phyloP scores from a whole-genome alignment of 1,284 basidiomycete species.

The Microbotryum scabiosae region DNA sequence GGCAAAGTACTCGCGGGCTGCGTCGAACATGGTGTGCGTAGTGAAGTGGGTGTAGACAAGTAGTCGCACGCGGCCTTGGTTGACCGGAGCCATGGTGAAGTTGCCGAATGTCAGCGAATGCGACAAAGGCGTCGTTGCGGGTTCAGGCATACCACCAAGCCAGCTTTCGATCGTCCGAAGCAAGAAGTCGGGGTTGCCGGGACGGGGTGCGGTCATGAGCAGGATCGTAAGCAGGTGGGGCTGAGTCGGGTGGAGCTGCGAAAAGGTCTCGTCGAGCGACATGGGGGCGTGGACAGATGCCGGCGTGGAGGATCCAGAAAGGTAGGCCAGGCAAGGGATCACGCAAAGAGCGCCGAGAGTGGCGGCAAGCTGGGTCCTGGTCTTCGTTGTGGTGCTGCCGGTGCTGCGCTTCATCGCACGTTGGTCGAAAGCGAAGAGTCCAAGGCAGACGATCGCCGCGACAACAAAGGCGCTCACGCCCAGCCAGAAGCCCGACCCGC shows the following conservation, averaged over 20 bases:
- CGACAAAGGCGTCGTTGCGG: not conserved
- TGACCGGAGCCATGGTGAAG: not conserved
- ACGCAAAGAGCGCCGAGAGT: not conserved
- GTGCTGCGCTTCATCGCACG: not conserved
- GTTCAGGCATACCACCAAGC: constrained; percentile 18
- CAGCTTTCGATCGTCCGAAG: constrained; percentile 13
- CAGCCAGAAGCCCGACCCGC: constrained; percentile 11
- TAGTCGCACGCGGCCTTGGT: constrained; percentile 9
- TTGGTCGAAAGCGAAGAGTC: not conserved
- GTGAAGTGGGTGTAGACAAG: constrained; percentile 25
- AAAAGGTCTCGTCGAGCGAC: constrained; percentile 5
- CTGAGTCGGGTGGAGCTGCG: constrained; percentile 5
- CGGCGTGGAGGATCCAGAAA: too few relatives aligned
- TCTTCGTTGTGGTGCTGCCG: not conserved
- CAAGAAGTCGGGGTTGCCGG: constrained; percentile 25
- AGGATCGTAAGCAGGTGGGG: constrained; percentile 20
- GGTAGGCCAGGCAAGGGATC: constrained; percentile 1
- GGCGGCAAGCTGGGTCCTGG: not conserved
- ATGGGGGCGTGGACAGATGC: too few relatives aligned
- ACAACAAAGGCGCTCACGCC: constrained; percentile 7
- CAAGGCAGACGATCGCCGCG: not conserved
- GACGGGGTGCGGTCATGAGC: constrained; percentile 26
- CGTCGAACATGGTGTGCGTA: constrained; percentile 14
- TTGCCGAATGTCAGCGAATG: not conserved
- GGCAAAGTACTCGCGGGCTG: constrained; percentile 8